Conservation (phyloP, 1,139 yeast species). For the Nakaseomyces uthaithaninus region DNA sequence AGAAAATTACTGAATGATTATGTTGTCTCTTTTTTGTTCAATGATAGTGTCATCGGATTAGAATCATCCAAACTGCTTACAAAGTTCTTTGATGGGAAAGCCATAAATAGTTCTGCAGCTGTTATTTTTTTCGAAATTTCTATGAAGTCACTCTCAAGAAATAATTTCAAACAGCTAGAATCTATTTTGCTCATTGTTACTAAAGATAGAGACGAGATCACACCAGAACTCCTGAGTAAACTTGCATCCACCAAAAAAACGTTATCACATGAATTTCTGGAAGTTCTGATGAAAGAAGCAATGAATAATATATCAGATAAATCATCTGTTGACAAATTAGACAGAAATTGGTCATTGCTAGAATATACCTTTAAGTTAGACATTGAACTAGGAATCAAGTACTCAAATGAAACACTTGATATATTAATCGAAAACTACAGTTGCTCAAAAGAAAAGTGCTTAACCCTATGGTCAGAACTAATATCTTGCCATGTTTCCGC, state of each 20-base stretch:
- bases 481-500: constrained; percentile 46
- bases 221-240: constrained; percentile 37
- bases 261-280: constrained; percentile 42
- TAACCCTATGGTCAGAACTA: constrained; percentile 35
- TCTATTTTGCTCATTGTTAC: constrained; percentile 37
- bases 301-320: constrained; percentile 8
- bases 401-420: constrained; percentile 31
- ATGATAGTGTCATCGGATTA: constrained; percentile 3
- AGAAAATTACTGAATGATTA: neutral
- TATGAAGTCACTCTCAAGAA: constrained; percentile 19
- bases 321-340: constrained; percentile 14
- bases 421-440: constrained; percentile 22
- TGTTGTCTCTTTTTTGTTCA: neutral
- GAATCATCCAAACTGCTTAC: constrained; percentile 17
- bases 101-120: constrained; percentile 13
- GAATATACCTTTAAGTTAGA: constrained; percentile 42
- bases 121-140: constrained; percentile 22
- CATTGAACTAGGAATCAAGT: constrained; percentile 41
- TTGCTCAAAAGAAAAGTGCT: constrained; percentile 12
- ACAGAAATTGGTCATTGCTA: constrained; percentile 38
- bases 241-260: constrained; percentile 40
- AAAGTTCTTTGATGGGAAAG: constrained; percentile 16
- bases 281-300: constrained; percentile 30
- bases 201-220: constrained; percentile 31
- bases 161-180: constrained; percentile 35